Base-by-base conservation (phyloP, 2,329 filamentous ascomycete genomes). In the Trichoderma arundinaceum region DNA sequence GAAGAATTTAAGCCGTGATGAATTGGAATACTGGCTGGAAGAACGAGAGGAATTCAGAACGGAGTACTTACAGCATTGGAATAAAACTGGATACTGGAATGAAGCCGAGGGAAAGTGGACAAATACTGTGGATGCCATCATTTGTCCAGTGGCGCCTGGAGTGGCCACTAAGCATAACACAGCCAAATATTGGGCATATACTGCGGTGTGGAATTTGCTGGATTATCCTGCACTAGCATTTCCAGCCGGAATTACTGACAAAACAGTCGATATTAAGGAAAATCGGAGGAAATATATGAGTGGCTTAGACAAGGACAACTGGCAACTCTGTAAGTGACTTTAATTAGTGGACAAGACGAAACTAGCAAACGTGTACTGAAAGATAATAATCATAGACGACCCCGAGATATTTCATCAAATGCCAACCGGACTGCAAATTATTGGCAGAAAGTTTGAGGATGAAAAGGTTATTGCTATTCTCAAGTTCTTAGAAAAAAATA, bases 21-120 rank as follows among this genome's bases (percentile, higher is more conserved):
- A 56, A 8, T 13, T 56, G 4, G 53, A 56, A 17, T 56, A 56
- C 38, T 56, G 53, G 53, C 53, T 56, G 10, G 53, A 56, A 43
- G 38, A 56, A 10, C 53, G 38, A 32, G 53, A 56, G 3, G 53
- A 56, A 17, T 56, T 56, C 38, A 28, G 38, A 4, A 7, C 32
- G 38, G 53, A 56, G 22, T 56, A 56, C 4, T 43, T 13, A 3
- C 53, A 43, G 19, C 53, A 56, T 13, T 56, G 53, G 53, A 56
- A 56, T n/a, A 17, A 43, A 7, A 56, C 19, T 9, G 53, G 53
- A 5, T 9, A 8, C 7, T 32, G 38, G 38, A 13, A 56, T 17
- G 22, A 43, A 17, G 19, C 19, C 17, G 22, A 4, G 8, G 38
- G 53, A 3, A 12, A 4, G 12, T 56, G 53, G 38, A 38, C 41